Evolutionary conservation across 176 grass and related monocot genomes (phyloP).

Genomic region (Oryza longistaminata): DNA sequence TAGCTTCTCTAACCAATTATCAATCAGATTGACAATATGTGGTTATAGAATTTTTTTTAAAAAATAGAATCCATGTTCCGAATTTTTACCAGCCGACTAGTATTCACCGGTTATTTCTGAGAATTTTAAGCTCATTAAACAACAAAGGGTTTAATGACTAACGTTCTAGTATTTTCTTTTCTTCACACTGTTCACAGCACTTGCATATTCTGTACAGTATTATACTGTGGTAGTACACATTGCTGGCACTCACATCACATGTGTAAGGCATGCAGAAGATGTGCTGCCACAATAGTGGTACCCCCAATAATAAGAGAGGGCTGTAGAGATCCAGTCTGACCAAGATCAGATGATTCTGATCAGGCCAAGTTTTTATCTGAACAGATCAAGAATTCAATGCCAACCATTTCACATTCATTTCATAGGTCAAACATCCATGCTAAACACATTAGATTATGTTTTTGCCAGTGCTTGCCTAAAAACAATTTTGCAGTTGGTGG

Average conservation of each 20-base stretch:
- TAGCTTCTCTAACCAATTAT: too few species aligned
- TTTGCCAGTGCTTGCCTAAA: background rate
- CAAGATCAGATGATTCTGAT: background rate
- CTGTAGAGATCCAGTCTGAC: background rate
- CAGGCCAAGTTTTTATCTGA: background rate
- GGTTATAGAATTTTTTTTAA: too few species aligned
- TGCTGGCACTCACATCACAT: background rate
- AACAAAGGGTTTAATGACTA: too few species aligned
- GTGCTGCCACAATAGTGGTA: background rate
- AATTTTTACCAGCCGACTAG: too few species aligned
- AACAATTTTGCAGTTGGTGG: background rate
- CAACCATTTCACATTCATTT: background rate
- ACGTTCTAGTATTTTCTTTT: background rate
- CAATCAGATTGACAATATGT: too few species aligned
- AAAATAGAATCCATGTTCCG: too few species aligned
- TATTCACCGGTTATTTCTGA: too few species aligned
- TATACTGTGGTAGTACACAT: background rate
- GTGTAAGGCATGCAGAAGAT: background rate
- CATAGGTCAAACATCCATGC: background rate
- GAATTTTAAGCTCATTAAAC: too few species aligned
- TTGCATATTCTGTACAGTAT: background rate
- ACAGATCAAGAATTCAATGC: background rate
- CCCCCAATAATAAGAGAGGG: background rate
- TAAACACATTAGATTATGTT: conserved; percentile 30
- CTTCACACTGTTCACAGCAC: background rate